Conservation (phyloP, 2,329 filamentous ascomycete genomes). For the Nigrospora osmanthi region DNA sequence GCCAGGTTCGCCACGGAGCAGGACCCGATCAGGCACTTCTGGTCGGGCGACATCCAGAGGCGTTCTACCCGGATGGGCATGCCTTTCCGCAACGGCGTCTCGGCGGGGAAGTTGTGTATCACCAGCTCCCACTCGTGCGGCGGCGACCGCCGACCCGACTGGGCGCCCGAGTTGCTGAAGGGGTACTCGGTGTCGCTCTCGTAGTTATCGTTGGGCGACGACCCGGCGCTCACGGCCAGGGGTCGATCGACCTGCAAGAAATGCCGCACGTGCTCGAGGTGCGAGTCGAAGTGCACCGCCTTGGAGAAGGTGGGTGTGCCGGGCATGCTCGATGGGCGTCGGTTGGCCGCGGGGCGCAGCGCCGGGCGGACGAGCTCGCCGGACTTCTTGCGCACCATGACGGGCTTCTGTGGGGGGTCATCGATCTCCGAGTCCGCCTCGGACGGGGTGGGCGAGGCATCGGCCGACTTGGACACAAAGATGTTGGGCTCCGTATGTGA, state of each 20-base stretch:
- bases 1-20: conserved; percentile 81
- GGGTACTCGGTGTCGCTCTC: conserved; percentile 87
- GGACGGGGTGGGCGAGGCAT: conserved; percentile 42
- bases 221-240: conserved; percentile 90
- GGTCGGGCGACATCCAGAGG: conserved; percentile 80
- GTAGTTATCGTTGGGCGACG: conserved; percentile 82
- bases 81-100: conserved; percentile 53
- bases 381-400: conserved; percentile 96
- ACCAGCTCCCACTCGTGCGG: conserved; percentile 82
- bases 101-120: conserved; percentile 72
- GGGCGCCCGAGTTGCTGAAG: conserved; percentile 51
- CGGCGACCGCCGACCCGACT: conserved; percentile 29
- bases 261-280: conserved; percentile 91
- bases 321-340: conserved; percentile 91
- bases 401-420: conserved; percentile 61
- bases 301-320: conserved; percentile 94
- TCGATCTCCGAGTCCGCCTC: conserved; percentile 56
- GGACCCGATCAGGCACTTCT: conserved; percentile 77
- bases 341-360: conserved; percentile 68
- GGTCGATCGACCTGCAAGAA: conserved; percentile 92
- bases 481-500: conserved; percentile 49
- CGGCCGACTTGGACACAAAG: conserved; percentile 34
- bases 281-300: conserved; percentile 96
- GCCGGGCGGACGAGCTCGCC: conserved; percentile 93
- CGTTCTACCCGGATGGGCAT: conserved; percentile 74